Evolutionary conservation across 805 yeast species (phyloP).

Genomic region (Nakazawaea wyomingensis): DNA sequence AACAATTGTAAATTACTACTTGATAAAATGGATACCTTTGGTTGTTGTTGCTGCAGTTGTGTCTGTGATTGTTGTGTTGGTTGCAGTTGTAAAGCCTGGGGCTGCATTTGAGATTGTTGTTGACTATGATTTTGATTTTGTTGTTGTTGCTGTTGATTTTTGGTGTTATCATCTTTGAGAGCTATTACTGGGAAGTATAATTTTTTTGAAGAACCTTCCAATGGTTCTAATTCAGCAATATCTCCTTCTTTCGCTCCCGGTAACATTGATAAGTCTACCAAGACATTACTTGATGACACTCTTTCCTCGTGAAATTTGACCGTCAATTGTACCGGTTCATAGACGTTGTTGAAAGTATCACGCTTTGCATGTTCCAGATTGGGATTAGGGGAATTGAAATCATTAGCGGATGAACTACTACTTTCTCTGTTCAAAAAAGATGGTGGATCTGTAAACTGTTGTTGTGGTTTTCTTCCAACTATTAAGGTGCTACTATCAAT

Average conservation of each 20-base stretch:
- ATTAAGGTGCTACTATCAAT: slow-evolving; percentile 10
- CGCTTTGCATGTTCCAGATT: neutral
- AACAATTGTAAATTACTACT: slow-evolving; percentile 51
- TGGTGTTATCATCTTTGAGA: slow-evolving; percentile 22
- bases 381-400: neutral
- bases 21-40: slow-evolving; percentile 52
- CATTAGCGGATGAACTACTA: neutral
- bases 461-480: slow-evolving; percentile 1
- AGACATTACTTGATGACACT: slow-evolving; percentile 50
- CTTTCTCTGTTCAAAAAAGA: neutral
- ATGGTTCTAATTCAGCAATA: slow-evolving; percentile 61
- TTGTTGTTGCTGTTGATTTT: slow-evolving; percentile 11
- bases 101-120: neutral
- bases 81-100: neutral
- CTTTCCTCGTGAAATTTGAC: slow-evolving; percentile 66
- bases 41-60: slow-evolving; percentile 11
- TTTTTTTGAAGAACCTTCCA: slow-evolving; percentile 30
- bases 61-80: slow-evolving; percentile 8
- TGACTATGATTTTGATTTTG: neutral
- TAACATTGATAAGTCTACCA: slow-evolving; percentile 52
- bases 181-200: slow-evolving; percentile 39
- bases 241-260: slow-evolving; percentile 72
- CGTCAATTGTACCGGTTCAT: slow-evolving; percentile 36
- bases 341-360: neutral
- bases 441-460: neutral